Base-by-base conservation (phyloP, 805 yeast genomes). In the Myxozyma neglecta region DNA sequence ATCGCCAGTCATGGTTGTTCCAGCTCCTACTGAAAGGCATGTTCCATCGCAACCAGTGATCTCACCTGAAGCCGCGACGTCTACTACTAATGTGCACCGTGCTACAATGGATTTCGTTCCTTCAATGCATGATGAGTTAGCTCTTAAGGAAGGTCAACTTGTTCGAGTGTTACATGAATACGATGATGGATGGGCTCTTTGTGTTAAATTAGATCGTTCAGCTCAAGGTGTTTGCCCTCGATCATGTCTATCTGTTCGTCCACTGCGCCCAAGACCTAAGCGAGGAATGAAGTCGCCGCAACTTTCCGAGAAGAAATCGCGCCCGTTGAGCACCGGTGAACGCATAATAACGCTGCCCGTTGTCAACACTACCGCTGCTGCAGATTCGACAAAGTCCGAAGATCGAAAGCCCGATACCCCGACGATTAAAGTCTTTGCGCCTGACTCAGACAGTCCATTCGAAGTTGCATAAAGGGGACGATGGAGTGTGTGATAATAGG, bases 101-200 rank as follows among this genome's bases (percentile, higher is more conserved):
- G 70, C 68, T 13, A 53, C 58, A 24, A 61, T 67, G 65, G 69
- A 68, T 14, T 68, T 65, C 49, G 49, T 35, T 14, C 70, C 70
- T 24, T 53, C 68, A 36, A 68, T 68, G 70, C 67, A 68, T 36
- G 70, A 68, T 53, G 70, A 68, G 56, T 60, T 68, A 16, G 63
- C 59, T 4, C 60, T 68, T 13, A 54, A 56, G 42, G 68, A 68
- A 14, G 70, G 70, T 32, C 69, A 68, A 54, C 64, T 63, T 11
- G 68, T 68, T 24, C 60, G 68, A 3, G 56, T 68, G 16, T 58
- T 68, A 18, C 70, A 68, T 44, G 70, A 68, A 47, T 68, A 68
- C 51, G 70, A 68, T 40, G 70, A 68, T 44, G 70, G 70, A 39
- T 68, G 70, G 70, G 65, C 65, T 9, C 66, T 64, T 34, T 64